Base-by-base conservation (phyloP, 2,329 filamentous ascomycete species). In the Colletotrichum destructivum region DNA sequence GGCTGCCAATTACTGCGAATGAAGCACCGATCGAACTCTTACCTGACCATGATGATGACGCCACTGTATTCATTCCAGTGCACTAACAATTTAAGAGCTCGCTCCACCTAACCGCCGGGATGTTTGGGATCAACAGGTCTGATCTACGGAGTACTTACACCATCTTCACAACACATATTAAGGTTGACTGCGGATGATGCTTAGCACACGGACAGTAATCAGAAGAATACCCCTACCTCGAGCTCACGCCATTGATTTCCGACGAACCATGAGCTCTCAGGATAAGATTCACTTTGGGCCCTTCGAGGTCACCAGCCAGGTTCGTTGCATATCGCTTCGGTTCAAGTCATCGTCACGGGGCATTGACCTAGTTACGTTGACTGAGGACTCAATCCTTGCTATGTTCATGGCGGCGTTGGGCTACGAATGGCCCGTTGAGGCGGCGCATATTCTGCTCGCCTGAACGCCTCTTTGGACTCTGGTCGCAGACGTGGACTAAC, bases 301-400 rank as follows among this genome's bases (percentile, higher is more conserved):
- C 11, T 95, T 93, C 78, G 86, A 93, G 70, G 93, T 97, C 66
- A 93, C 93, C 15, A 86, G 89, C 21, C 93, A 95, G 85, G 92
- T 93, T 82, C 76, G 83, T 74, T 18, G 16, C 11, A 70, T 54
- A 69, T 65, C 59, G 66, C 54, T 15, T 7, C n/a, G 46, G 23
- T 13, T 11, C 7, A 12, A 49, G 13, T 35, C 15, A 44, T 3
- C 23, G 13, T 15, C 7, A 35, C 16, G 35, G 4, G 4, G 16
- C 11, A 42, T 21, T n/a, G 35, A 8, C 5, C n/a, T 16, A 18
- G 13, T 9, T 16, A 12, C 15, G 35, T 44, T 18, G 21, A 3
- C 44, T 16, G 21, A 3, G 11, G 35, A 7, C 12, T 21, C 13
- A 18, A n/a, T 54, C 16, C 1, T 16, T n/a, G 38, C 16, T 4